Evolutionary conservation across 2,329 filamentous ascomycete species (phyloP).

Genomic region (Talaromyces piceae): DNA sequence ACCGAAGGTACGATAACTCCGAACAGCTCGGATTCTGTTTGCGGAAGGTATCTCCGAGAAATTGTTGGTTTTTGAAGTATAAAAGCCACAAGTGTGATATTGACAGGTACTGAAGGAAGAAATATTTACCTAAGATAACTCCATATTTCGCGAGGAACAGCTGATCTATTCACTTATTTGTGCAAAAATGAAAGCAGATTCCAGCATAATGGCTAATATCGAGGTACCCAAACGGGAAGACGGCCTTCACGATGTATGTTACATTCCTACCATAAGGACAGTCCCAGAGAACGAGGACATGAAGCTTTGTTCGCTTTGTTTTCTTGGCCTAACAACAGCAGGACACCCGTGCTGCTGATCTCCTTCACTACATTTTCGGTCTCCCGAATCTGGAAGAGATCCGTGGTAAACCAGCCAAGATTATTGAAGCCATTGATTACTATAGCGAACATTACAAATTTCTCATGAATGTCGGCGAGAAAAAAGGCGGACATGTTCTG

Average conservation of each 20-base stretch:
- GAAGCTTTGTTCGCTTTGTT: too few species aligned
- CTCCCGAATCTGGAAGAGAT: constrained; percentile 56
- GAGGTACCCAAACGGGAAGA: neutral
- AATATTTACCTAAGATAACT: neutral
- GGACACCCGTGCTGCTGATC: constrained; percentile 66
- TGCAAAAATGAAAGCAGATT: too few species aligned
- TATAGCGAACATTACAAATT: constrained; percentile 60
- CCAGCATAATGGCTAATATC: neutral
- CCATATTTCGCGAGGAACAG: neutral
- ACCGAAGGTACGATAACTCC: too few species aligned
- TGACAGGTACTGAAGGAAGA: neutral
- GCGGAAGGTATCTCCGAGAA: neutral
- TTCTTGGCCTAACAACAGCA: constrained; percentile 23
- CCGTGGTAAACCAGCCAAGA: constrained; percentile 55
- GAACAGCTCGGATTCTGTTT: neutral
- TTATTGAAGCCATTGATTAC: constrained; percentile 64
- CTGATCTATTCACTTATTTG: too few species aligned
- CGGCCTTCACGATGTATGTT: neutral
- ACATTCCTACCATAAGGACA: neutral
- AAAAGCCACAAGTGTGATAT: neutral
- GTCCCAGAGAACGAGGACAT: neutral
- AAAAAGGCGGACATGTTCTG: constrained; percentile 65
- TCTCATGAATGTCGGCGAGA: constrained; percentile 71
- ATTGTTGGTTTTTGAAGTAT: neutral
- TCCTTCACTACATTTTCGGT: constrained; percentile 62